Percentiles rank a stretch among this genome's conserved stretches.
phyloP scores from a whole-genome alignment of 2,329 filamentous ascomycete species.

The Ilyonectria sp. region DNA sequence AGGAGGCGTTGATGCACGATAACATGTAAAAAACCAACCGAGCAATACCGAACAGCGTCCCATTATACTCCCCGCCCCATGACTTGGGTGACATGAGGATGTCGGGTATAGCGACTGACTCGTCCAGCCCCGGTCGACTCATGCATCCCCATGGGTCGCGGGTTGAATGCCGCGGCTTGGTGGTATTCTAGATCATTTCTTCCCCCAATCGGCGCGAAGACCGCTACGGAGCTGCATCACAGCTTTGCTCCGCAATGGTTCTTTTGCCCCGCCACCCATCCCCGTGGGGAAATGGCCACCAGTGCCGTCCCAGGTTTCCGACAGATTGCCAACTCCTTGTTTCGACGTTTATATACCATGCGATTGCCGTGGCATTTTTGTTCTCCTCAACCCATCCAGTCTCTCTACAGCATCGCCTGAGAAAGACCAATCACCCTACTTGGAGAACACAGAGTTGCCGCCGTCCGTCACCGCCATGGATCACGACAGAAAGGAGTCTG shows the following conservation, averaged over 20 bases:
- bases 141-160: neutral
- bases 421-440: neutral
- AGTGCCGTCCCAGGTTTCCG: neutral
- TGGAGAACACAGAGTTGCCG: neutral
- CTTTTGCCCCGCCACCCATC: neutral
- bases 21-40: neutral
- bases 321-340: neutral
- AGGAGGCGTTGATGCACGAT: no score
- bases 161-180: neutral
- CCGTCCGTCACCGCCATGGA: constrained; percentile 6
- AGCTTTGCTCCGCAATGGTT: neutral
- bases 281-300: neutral
- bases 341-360: neutral
- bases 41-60: neutral
- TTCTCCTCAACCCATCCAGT: neutral
- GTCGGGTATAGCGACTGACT: neutral
- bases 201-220: constrained; percentile 16
- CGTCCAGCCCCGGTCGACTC: neutral
- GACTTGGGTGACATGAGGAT: neutral
- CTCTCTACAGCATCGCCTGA: neutral
- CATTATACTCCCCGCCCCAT: neutral
- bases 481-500: constrained; percentile 7
- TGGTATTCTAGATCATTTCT: neutral
- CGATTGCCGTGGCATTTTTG: neutral
- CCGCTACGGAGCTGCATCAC: neutral